phyloP scores from a whole-genome alignment of 148 eudicot species.

The Diospyros kaki region DNA sequence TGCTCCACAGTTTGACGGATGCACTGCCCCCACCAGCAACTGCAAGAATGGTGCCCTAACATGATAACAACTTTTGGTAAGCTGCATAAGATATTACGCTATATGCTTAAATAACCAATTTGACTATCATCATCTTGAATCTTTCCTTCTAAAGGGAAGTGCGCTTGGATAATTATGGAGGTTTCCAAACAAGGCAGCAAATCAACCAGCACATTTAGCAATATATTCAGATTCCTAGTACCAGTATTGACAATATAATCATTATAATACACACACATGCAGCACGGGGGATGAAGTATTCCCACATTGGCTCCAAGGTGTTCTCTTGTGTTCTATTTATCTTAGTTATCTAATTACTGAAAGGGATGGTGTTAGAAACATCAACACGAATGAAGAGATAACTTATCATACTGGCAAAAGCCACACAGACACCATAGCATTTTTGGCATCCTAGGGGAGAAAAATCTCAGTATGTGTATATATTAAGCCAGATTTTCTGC shows the following conservation, averaged over 20 bases:
- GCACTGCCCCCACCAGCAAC: slow-evolving; percentile 97
- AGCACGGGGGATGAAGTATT: not conserved
- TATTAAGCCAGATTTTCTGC: too few relatives aligned
- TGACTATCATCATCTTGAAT: not conserved
- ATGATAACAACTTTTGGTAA: not conserved
- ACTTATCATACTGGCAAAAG: not conserved
- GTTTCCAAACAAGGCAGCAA: not conserved
- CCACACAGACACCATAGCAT: too few relatives aligned
- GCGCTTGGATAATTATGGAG: not conserved
- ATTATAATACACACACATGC: not conserved
- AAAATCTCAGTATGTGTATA: too few relatives aligned
- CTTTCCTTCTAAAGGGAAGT: not conserved
- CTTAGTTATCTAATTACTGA: not conserved
- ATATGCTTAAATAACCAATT: not conserved
- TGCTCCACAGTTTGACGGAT: slow-evolving; percentile 90
- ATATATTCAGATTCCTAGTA: too few relatives aligned
- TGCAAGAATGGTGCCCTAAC: slow-evolving; percentile 84
- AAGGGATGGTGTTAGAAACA: not conserved
- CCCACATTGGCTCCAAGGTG: not conserved
- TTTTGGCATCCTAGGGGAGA: too few relatives aligned
- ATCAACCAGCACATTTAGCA: not conserved
- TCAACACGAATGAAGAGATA: not conserved
- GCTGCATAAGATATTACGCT: not conserved
- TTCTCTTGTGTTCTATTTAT: not conserved
- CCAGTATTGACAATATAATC: not conserved